These are phyloP conservation scores for Tricholoma saponaceum DNA, from an alignment of 768 basidiomycete genomes.

Conservation along the genomic window DNA sequence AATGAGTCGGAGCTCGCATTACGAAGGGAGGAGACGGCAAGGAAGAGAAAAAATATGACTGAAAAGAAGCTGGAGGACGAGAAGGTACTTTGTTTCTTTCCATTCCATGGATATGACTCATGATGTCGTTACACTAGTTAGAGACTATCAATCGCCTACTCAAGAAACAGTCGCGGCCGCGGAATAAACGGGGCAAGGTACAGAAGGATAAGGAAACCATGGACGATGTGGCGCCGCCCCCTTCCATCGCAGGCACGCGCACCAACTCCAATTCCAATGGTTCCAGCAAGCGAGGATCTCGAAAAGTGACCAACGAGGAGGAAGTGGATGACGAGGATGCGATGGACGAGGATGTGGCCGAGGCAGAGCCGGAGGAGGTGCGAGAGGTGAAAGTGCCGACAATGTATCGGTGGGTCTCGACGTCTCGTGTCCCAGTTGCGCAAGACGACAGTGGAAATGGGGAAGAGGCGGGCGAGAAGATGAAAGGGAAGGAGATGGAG, in stretches of 20 bases:
- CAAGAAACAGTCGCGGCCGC: constrained; percentile 76
- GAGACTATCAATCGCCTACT: constrained; percentile 89
- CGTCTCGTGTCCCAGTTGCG: constrained; percentile 28
- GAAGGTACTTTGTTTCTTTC: constrained; percentile 44
- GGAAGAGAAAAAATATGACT: constrained; percentile 75
- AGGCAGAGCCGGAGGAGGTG: constrained; percentile 27
- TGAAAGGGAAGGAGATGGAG: not conserved
- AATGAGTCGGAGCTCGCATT: constrained; percentile 22
- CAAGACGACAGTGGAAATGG: not conserved
- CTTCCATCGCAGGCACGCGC: constrained; percentile 19
- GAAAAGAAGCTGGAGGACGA: constrained; percentile 87
- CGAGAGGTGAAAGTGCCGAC: constrained; percentile 35
- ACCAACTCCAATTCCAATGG: constrained; percentile 20
- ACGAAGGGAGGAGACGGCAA: constrained; percentile 73
- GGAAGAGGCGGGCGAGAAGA: not conserved
- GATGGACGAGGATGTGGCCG: constrained; percentile 33
- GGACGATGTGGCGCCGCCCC: constrained; percentile 18
- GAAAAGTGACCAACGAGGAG: constrained; percentile 22
- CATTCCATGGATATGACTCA: no score
- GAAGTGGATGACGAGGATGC: constrained; percentile 39
- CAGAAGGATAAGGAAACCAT: constrained; percentile 24
- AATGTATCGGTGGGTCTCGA: constrained; percentile 75
- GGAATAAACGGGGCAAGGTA: constrained; percentile 53
- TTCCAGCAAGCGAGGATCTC: constrained; percentile 1
- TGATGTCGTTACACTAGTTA: constrained; percentile 36